A percentile compares a stretch with the other conserved stretches of the same genome.
phyloP scores from a whole-genome alignment of 345 rosid species.

The Iberis pinnata region DNA sequence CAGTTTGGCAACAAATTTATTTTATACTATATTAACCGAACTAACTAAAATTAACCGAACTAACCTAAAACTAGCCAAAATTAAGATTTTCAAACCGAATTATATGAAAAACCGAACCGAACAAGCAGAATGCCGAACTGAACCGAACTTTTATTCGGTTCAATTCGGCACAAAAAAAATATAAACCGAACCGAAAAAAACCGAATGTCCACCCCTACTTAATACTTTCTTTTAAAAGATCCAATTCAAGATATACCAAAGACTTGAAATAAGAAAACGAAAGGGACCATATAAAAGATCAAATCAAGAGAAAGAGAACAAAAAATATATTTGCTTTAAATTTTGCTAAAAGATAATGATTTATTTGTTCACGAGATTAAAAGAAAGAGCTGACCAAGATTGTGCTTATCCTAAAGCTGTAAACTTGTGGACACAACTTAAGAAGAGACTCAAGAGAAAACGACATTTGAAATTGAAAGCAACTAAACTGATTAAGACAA shows the following conservation, averaged over 20 bases:
- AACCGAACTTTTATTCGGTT: too few species aligned
- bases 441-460: conserved; percentile 22
- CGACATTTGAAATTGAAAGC: conserved; percentile 15
- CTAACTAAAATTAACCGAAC: too few species aligned
- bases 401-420: conserved; percentile 27
- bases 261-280: conserved; percentile 13
- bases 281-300: conserved; percentile 26
- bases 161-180: too few species aligned
- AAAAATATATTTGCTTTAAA: conserved; percentile 20
- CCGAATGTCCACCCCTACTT: too few species aligned
- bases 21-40: too few species aligned
- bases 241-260: too few species aligned
- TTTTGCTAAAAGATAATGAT: conserved; percentile 10
- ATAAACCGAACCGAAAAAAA: conserved; percentile 76
- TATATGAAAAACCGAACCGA: too few species aligned
- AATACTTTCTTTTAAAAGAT: too few species aligned
- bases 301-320: conserved; percentile 19
- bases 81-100: too few species aligned
- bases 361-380: conserved; percentile 22
- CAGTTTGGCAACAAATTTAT: too few species aligned
- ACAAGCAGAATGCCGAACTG: too few species aligned
- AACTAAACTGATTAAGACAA: background rate
- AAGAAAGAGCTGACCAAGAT: background rate
- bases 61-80: too few species aligned
- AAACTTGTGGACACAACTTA: conserved; percentile 19